Percentiles rank a stretch among this genome's conserved stretches.
Evolutionary conservation across 176 grass and related monocot species (phyloP).

Genomic region (Paspalum vaginatum): DNA sequence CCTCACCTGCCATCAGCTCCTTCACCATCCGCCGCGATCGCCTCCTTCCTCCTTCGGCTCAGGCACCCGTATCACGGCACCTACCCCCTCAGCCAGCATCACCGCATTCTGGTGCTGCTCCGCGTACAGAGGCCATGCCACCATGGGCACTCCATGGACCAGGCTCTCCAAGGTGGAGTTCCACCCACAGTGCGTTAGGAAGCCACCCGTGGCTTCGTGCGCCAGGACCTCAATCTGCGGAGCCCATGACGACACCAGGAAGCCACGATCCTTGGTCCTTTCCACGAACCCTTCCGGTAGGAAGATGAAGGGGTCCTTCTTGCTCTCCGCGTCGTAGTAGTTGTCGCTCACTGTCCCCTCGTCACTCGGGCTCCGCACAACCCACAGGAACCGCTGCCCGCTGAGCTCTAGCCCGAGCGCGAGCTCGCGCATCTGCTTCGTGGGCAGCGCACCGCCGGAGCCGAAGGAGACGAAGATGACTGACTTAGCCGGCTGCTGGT

Average conservation of each 20-base stretch:
- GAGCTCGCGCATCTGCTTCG: conserved; percentile 34
- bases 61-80: background rate
- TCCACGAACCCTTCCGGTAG: conserved; percentile 17
- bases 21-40: background rate
- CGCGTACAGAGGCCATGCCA: background rate
- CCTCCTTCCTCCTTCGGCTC: background rate
- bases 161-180: conserved; percentile 51
- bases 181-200: conserved; percentile 54
- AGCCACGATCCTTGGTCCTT: conserved; percentile 6
- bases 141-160: conserved; percentile 36
- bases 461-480: conserved; percentile 48
- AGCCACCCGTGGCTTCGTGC: conserved; percentile 37
- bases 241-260: conserved; percentile 33
- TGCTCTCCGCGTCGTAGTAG: conserved; percentile 24
- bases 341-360: background rate
- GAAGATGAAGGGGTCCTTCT: conserved; percentile 10
- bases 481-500: conserved; percentile 29
- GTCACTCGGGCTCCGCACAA: conserved; percentile 37
- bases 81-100: background rate
- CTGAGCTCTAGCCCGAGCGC: conserved; percentile 40
- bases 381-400: conserved; percentile 37
- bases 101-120: background rate
- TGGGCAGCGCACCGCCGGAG: background rate
- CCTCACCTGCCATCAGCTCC: background rate
- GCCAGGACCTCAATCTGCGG: conserved; percentile 26